These are phyloP conservation scores for Clausena lansium DNA, from an alignment of 345 rosid species.

Conservation along the genomic window DNA sequence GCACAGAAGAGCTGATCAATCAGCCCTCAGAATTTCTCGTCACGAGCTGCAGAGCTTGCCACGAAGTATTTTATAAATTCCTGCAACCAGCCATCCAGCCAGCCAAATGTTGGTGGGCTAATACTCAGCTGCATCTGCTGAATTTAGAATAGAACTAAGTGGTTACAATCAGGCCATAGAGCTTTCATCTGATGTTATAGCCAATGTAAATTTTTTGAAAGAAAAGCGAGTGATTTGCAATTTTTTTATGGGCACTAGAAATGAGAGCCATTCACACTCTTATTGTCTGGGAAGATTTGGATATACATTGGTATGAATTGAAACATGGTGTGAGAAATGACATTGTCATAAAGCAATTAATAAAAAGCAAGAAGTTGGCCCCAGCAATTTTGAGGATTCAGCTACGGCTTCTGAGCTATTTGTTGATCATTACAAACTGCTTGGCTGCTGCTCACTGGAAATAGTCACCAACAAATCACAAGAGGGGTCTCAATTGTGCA, in stretches of 20 bases:
- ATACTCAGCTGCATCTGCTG: conserved; percentile 33
- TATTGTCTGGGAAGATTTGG: conserved; percentile 39
- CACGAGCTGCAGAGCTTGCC: conserved; percentile 43
- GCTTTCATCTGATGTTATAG: conserved; percentile 30
- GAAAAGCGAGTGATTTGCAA: conserved; percentile 36
- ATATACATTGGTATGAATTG: conserved; percentile 29
- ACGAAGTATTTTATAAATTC: conserved; percentile 27
- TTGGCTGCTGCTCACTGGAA: conserved; percentile 33
- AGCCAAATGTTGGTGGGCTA: conserved; percentile 26
- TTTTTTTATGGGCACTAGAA: conserved; percentile 28
- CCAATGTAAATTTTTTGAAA: conserved; percentile 29
- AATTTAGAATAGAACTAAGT: conserved; percentile 34
- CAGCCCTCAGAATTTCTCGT: conserved; percentile 38
- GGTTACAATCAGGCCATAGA: conserved; percentile 37
- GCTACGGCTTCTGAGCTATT: conserved; percentile 20
- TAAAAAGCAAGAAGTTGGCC: conserved; percentile 33
- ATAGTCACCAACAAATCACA: conserved; percentile 39
- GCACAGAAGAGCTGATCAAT: conserved; percentile 47
- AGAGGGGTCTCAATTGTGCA: conserved; percentile 32
- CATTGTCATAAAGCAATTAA: conserved; percentile 28
- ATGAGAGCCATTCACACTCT: conserved; percentile 30
- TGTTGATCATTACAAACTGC: conserved; percentile 21
- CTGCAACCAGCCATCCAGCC: conserved; percentile 11
- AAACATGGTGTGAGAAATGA: conserved; percentile 29
- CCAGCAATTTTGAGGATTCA: conserved; percentile 30